Evolutionary conservation across 2,329 filamentous ascomycete species (phyloP), one percentile per base, ranked within the genome.

Genomic region (Allantophomopsis cytisporea): DNA sequence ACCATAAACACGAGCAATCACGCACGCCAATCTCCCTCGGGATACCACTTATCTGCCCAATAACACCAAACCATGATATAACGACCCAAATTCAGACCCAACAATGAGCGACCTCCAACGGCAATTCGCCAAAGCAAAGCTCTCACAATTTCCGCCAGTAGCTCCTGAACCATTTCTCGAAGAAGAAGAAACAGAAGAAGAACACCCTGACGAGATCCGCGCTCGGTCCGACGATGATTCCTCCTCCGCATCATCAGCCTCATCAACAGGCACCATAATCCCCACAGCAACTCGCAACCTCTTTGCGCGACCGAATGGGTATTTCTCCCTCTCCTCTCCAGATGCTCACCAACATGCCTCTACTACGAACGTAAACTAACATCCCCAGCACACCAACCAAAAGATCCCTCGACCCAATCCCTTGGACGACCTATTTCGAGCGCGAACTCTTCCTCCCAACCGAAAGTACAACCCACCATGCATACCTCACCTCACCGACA

Each of bases 381-480:
- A 20, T 43, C 41, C 37, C 11, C 40, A 58, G 54, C 32, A 41
- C 46, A 33, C 50, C 52, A 14, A 58, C 50, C 35, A 53, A 50
- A 41, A 50, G 47, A 49, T 52, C 49, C 20, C 48, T 54, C 44
- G 51, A 52, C 30, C 54, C 50, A 42, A 53, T 57, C 43, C 54
- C 81, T 28, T 98, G 91, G 91, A 86, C 84, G 17, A 76, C 83
- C 31, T 96, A 87, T 63, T 96, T 95, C 61, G 76, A 86, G 47
- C 79, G 87, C 51, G 89, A 96, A 57, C 68, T 96, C 41, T 86
- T 76, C 52, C 68, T 96, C 38, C 56, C 62, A 36, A 52, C 60
- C 30, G 57, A 58, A 10, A 52, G 57, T 11, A 48, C 46, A 23
- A 62, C 62, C 16, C 82, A 88, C 54, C 91, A 98, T 64, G 83